Evolutionary conservation across 345 rosid species (phyloP), one percentile per base, ranked within the genome.

Genomic region (Heritiera littoralis): DNA sequence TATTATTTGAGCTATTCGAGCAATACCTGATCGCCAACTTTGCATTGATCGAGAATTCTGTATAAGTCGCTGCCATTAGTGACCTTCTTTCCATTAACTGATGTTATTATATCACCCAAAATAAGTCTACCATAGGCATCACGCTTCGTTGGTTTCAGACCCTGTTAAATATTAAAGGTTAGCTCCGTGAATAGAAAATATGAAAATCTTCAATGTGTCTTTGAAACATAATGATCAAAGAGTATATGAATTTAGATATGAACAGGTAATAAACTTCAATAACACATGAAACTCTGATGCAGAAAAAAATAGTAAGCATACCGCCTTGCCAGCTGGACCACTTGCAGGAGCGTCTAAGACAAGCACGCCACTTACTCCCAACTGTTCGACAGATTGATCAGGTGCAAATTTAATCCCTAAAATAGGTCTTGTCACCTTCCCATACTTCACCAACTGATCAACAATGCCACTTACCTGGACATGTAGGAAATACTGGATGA

Each of bases 321-420:
- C 38, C 38, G 38, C 38, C 38, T 35, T 35, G 38, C 38, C 38
- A 35, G 38, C 38, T 35, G 38, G 38, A 35, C 38, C 38, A 35
- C 3, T 35, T 1, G 38, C 38, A 20, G 99, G 98, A 83, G 99
- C 99, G 72, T 95, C 99, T 76, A 95, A 89, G 74, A 95, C 93
- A 17, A 95, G 99, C 78, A 95, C 99, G 3, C 99, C 99, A 75
- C 98, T 91, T 32, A 95, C 95, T 78, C 98, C 99, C 76, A 95
- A 81, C 76, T 95, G 97, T 75, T 95, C 98, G 30, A 95, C 99
- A 28, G 97, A 95, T 81, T 95, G 99, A 88, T 93, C 99, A 0
- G 97, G 99, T 54, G 99, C 99, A 84, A 95, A 95, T 84, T 93
- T 93, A 78, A 95, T 95, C 59, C 99, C 99, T 80, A 95, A 84